Conservation (phyloP, 75 land plant species). For the Picea sitchensis region DNA sequence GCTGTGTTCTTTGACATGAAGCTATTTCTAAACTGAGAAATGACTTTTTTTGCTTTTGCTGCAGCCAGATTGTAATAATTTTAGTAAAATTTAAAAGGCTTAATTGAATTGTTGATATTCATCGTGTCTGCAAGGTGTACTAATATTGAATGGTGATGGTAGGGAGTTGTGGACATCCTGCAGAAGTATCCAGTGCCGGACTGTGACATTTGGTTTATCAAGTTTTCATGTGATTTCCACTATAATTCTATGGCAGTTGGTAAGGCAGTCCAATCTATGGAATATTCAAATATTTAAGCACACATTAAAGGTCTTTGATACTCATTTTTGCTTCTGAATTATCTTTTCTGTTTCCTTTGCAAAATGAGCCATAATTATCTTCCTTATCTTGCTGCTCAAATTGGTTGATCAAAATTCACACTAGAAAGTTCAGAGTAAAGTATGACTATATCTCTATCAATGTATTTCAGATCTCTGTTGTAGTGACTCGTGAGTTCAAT, state of each 20-base stretch:
- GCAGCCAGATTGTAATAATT: too few relatives aligned
- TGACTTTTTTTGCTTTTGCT: too few relatives aligned
- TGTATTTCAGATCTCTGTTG: neutral
- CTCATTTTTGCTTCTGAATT: conserved; percentile 5
- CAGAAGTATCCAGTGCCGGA: conserved; percentile 98
- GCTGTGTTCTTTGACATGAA: too few relatives aligned
- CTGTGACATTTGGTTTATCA: conserved; percentile 99
- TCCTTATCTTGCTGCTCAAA: neutral
- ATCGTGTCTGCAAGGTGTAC: too few relatives aligned
- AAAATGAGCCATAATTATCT: neutral
- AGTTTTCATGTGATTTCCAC: conserved; percentile 95
- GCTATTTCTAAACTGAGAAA: too few relatives aligned
- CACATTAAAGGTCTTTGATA: neutral
- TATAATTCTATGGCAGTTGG: conserved; percentile 80
- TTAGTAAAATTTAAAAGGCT: too few relatives aligned
- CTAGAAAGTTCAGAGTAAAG: too few relatives aligned
- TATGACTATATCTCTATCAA: neutral
- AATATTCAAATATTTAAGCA: neutral
- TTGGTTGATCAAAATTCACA: too few relatives aligned
- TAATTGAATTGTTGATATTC: neutral
- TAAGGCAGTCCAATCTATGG: conserved; percentile 15
- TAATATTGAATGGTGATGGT: conserved; percentile 8
- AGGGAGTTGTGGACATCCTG: conserved; percentile 88
- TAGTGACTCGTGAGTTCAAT: neutral
- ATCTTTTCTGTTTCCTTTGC: neutral